Conservation (phyloP, 768 basidiomycete genomes). For the Dacryopinax spathularia region DNA sequence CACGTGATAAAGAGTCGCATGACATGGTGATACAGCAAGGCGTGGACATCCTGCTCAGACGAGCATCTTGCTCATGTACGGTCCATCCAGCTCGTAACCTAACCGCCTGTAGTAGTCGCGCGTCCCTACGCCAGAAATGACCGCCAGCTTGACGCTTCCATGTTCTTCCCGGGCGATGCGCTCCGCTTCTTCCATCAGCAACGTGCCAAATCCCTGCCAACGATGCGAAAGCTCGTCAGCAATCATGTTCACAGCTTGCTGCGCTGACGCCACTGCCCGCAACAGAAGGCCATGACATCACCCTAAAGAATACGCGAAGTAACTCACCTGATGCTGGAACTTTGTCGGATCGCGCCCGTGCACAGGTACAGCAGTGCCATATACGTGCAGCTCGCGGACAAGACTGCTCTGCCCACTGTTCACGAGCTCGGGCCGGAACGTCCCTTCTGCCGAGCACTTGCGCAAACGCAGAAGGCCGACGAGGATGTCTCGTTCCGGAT, state of each 20-base stretch:
- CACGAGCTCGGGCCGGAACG: conserved; percentile 86
- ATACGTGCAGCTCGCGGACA: conserved; percentile 91
- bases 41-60: conserved; percentile 23
- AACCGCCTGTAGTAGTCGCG: conserved; percentile 91
- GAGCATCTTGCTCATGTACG: conserved; percentile 89
- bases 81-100: conserved; percentile 88
- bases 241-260: conserved; percentile 4
- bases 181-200: conserved; percentile 98
- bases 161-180: conserved; percentile 95
- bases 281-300: background rate
- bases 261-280: background rate
- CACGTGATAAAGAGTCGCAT: background rate
- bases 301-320: too few species aligned
- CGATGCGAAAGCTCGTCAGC: conserved; percentile 14
- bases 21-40: background rate
- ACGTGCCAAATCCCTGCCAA: conserved; percentile 77
- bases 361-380: conserved; percentile 94
- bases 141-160: conserved; percentile 87
- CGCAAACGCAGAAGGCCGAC: conserved; percentile 82
- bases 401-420: conserved; percentile 69
- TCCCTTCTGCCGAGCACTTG: conserved; percentile 94
- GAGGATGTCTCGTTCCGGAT: conserved; percentile 91
- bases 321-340: conserved; percentile 78
- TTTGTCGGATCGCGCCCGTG: conserved; percentile 96
- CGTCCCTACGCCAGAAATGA: conserved; percentile 95